Evolutionary conservation across 208 protist species (phyloP), one percentile per base, ranked within the genome.

Genomic region (Acanthamoeba divionensis): DNA sequence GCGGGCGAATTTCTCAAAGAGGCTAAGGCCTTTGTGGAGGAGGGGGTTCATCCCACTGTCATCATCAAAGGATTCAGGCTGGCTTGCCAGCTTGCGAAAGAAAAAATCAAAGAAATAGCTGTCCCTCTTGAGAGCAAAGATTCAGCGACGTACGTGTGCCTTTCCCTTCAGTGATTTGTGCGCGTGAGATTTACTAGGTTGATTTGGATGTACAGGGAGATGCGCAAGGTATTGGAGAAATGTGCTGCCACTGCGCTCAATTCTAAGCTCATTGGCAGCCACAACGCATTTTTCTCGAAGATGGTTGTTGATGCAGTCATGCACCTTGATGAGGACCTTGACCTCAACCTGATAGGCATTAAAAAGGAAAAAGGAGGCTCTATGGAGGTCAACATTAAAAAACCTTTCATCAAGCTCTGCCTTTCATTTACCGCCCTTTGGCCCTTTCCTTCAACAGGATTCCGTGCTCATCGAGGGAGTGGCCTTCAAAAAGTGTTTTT

Each of bases 401-500:
- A 63, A 63, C 21, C n/a, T 24, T 24, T 77, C 26, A 57, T 26
- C n/a, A 4, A 85, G 48, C 24, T 55, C 48, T 21, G 4, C 3
- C 10, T 71, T 89, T 57, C 38, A 62, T 24, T 41, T 41, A 5
- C 36, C 1, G 5, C 36, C 5, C 15, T 54, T 57, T 18, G 9
- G 5, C 21, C 7, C 60, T 29, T 2, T 90, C 33, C 18, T 82
- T 31, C 10, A 94, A 94, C 87, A 98, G 92, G 99, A 99, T 52
- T 99, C 98, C 66, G 80, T 98, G 10, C 96, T 99, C 36, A 97
- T 99, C 65, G 95, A 99, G 67, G 99, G 99, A 83, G 99, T 99
- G 24, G 99, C 99, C 0, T 99, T 99, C 97, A 99, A 99, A 95
- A 99, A 99, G 95, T 99, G 99, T 44, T 99, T 99, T 90, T 99